A percentile compares a stretch with the other conserved stretches of the same genome.
These are phyloP conservation scores for Lumnitzera littorea DNA, from an alignment of 345 rosid genomes.

Conservation along the genomic window DNA sequence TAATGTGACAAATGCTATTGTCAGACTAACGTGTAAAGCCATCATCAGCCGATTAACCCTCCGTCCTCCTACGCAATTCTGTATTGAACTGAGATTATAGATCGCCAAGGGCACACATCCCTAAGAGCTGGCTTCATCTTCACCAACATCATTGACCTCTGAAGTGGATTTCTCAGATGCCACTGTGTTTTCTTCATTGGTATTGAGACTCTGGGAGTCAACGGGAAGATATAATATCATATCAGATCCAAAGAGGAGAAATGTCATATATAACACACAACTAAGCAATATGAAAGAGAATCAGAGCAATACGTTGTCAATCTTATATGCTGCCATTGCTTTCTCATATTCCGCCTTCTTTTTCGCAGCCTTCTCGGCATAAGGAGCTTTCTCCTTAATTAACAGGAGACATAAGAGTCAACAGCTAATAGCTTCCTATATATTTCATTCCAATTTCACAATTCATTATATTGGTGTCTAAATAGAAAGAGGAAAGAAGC, in stretches of 20 bases:
- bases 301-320: slow-evolving; percentile 14
- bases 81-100: slow-evolving; percentile 54
- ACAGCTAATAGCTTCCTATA: background rate
- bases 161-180: slow-evolving; percentile 18
- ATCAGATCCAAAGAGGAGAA: background rate
- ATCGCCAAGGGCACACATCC: slow-evolving; percentile 56
- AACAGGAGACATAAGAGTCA: background rate
- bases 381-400: slow-evolving; percentile 27
- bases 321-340: slow-evolving; percentile 20
- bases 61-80: slow-evolving; percentile 16
- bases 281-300: no score
- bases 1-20: no score
- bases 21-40: background rate
- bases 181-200: slow-evolving; percentile 4
- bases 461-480: background rate
- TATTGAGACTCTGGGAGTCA: background rate
- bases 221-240: background rate
- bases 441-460: background rate
- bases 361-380: slow-evolving; percentile 18
- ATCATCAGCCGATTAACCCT: no score
- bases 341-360: slow-evolving; percentile 31
- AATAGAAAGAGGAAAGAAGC: background rate
- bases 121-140: slow-evolving; percentile 28
- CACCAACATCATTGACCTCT: slow-evolving; percentile 22
- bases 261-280: background rate